A percentile compares a stretch with the other conserved stretches of the same genome.
phyloP scores from a whole-genome alignment of 192 early-diverging fungal genomes.

The Entomortierella lignicola region DNA sequence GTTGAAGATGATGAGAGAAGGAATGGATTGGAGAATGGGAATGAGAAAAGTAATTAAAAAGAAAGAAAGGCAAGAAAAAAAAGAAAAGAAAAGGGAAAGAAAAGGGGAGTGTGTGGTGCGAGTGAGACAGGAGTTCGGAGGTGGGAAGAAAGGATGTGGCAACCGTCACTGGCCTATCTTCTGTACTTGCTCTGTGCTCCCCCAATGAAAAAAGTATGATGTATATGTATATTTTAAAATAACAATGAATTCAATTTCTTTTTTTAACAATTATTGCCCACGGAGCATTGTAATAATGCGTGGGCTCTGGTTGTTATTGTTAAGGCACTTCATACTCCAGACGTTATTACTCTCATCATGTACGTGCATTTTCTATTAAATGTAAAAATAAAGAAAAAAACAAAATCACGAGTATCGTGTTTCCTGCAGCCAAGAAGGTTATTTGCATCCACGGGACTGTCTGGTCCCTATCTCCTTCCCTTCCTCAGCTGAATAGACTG shows the following conservation, averaged over 20 bases:
- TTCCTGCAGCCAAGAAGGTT: background rate
- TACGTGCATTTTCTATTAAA: no score
- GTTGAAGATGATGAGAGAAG: conserved; percentile 4
- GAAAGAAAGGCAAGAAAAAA: background rate
- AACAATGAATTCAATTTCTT: background rate
- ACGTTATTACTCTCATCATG: no score
- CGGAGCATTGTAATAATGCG: background rate
- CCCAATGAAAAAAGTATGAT: no score
- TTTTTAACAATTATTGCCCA: background rate
- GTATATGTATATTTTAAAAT: background rate
- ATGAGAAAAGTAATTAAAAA: conserved; percentile 1
- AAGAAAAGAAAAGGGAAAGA: background rate
- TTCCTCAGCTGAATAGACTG: background rate
- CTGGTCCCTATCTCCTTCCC: background rate
- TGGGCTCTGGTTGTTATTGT: background rate
- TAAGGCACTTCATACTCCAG: background rate
- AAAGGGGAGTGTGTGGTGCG: no score
- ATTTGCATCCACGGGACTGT: conserved; percentile 1
- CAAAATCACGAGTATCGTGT: background rate
- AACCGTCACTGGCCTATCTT: background rate
- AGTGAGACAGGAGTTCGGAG: no score
- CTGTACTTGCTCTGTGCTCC: no score
- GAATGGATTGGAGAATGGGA: conserved; percentile 6
- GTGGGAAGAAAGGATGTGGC: background rate
- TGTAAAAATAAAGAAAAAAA: background rate